phyloP scores from a whole-genome alignment of 148 eudicot genomes.

The Chenopodium berlandieri region DNA sequence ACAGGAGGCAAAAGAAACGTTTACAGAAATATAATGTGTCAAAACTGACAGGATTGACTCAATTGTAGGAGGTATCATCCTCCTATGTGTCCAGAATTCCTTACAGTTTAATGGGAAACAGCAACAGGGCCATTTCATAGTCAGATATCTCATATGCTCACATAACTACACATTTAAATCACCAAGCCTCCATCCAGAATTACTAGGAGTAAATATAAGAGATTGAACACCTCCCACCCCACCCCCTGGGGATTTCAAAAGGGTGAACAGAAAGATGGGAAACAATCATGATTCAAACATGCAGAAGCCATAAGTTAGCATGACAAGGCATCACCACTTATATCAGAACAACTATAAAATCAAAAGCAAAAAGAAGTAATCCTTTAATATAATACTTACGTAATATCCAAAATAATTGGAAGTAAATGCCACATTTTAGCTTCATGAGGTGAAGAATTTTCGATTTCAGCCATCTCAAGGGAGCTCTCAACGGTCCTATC shows the following conservation, averaged over 20 bases:
- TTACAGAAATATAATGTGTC: not conserved
- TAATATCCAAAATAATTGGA: constrained; percentile 42
- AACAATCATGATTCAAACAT: not conserved
- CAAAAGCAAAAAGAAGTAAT: constrained; percentile 5
- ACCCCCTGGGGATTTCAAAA: not conserved
- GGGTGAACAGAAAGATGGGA: not conserved
- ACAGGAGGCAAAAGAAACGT: not conserved
- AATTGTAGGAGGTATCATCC: not conserved
- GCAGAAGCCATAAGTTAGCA: not conserved
- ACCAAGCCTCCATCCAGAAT: not conserved
- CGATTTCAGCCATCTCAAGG: constrained; percentile 95
- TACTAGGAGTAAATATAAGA: not conserved
- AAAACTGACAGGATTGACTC: not conserved
- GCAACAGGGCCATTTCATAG: not conserved
- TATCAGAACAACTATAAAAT: not conserved
- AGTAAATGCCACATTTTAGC: constrained; percentile 79
- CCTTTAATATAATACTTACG: constrained; percentile 43
- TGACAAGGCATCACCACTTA: not conserved
- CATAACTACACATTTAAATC: not conserved
- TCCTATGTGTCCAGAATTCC: not conserved
- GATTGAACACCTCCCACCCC: not conserved
- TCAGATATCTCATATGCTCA: not conserved
- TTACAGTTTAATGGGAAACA: not conserved
- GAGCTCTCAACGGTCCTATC: constrained; percentile 76
- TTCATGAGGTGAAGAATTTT: constrained; percentile 83